Base-by-base conservation (phyloP, 805 yeast species). In the Saccharomyces paradoxus region DNA sequence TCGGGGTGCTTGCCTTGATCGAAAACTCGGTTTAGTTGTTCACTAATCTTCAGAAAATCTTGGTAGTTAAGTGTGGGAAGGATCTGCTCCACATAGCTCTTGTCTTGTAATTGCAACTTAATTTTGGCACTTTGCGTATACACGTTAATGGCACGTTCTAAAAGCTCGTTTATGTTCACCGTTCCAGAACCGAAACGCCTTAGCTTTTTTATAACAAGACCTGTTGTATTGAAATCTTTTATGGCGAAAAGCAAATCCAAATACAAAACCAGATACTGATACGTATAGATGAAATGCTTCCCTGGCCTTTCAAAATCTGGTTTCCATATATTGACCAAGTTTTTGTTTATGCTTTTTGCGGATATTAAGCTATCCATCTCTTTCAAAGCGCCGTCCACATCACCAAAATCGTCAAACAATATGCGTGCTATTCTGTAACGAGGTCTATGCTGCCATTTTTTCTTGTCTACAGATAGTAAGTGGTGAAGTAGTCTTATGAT, bases 231-330 rank as follows among this genome's bases (percentile, higher is more conserved):
- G 49, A 86, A 73, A 61, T 89, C 92, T 9, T 75, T 70, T 8
- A 79, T 74, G 27, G 74, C 68, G 32, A 76, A 71, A 26, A 88
- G 68, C 26, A 91, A 63, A 24, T 78, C 79, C 49, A 86, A 77
- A 61, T 77, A 84, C 63, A 84, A 86, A 49, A 73, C 67, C 24
- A 88, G 79, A 64, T 94, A 92, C 53, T 83, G 81, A 58, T 76
- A 78, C 31, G 86, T 84, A 69, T 86, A 89, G 10, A 81, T 82
- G 66, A 90, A 92, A 69, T 92, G 97, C 61, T 87, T 89, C 0
- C 99, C 99, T 0, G 97, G 94, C 22, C 95, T 72, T 67, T 95
- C 99, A 61, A 77, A 69, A 50, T 90, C 96, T 0, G 97, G 96
- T 61, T 89, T 89, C 98, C 99, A 94, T 55, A 94, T 87, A 59